Evolutionary conservation across 208 protist genomes (phyloP), one percentile per base, ranked within the genome.

Genomic region (Wallacemonas sp.): DNA sequence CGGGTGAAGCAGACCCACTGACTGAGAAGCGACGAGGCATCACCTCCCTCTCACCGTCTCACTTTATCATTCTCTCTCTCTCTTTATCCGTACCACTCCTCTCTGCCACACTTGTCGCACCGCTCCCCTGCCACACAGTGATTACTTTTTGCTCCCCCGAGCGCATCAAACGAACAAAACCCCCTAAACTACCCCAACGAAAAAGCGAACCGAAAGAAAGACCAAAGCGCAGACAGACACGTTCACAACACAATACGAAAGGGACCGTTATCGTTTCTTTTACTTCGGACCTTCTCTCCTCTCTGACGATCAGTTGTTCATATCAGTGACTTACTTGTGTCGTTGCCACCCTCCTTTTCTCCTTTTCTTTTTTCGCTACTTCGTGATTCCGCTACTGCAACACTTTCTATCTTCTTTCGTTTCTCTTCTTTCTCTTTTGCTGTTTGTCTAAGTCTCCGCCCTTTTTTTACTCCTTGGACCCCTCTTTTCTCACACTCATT

Each of bases 341-440:
- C 36, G 46, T 67, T 57, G n/a, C n/a, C n/a, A 41, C 26, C 36
- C 2, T 60, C 57, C n/a, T n/a, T 62, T 34, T 29, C 29, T 69
- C 62, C 63, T 74, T 73, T 58, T 73, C 26, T 60, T 49, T 33
- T 46, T 56, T 61, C 57, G 61, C 61, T 65, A 26, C 9, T 47
- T 72, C 63, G 19, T 58, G 0, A 33, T 21, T 17, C n/a, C 26
- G 9, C 17, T 71, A 41, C 21, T n/a, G n/a, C n/a, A n/a, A n/a
- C n/a, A n/a, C n/a, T n/a, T 16, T 39, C 1, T 55, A 52, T 47
- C 57, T 39, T 56, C 47, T 46, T 57, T 57, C 14, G 14, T 27
- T 14, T 47, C 29, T 62, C 38, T 24, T 19, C 27, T 41, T 39
- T 58, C 17, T 52, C 46, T 55, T 52, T 54, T 55, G 26, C 14